Base-by-base conservation (phyloP, 1,284 basidiomycete genomes). In the Earliella scabrosa region DNA sequence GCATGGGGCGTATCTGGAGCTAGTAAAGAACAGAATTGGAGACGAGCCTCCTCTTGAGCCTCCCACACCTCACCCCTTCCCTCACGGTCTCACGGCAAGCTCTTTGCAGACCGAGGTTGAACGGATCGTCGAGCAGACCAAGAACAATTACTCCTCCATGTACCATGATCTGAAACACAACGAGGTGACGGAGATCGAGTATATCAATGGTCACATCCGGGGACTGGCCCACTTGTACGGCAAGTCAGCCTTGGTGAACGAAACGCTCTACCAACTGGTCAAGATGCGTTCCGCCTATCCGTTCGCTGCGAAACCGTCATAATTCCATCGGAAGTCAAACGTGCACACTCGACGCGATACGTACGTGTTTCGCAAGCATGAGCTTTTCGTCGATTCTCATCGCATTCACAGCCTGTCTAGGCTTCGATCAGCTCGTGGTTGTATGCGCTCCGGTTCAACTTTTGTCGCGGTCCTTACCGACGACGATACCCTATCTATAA, bases 131-230 rank as follows among this genome's bases (percentile, higher is more conserved):
- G 59, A 76, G 4, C 57, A 73, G 32, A 94, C 92, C 4, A 75
- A 71, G 41, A 71, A 74, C 13, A 93, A 94, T 67, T 81, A 83
- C 41, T 92, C 90, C 9, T 90, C 87, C n/a, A 95, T 93, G 86
- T 76, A 92, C 16, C 69, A 75, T 16, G 92, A 95, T 65, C 71
- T 94, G 34, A 78, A 79, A 58, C 71, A 73, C 45, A 85, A 86
- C 32, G 76, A 74, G 52, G 55, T 68, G 23, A 94, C 93, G 0
- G 93, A 96, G 74, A 82, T 96, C 35, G 85, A 91, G 23, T 95
- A 81, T 66, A 82, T 98, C 69, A 97, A 95, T 64, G 96, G 97
- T 7, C 93, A 96, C 71, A 72, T 99, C 45, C 68, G 86, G 23
- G 75, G 76, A 10, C 74, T 96, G 6, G 96, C 91, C 8, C 65